These are phyloP conservation scores for Aurifilum marmelostoma DNA, from an alignment of 2,329 filamentous ascomycete genomes.

Conservation along the genomic window DNA sequence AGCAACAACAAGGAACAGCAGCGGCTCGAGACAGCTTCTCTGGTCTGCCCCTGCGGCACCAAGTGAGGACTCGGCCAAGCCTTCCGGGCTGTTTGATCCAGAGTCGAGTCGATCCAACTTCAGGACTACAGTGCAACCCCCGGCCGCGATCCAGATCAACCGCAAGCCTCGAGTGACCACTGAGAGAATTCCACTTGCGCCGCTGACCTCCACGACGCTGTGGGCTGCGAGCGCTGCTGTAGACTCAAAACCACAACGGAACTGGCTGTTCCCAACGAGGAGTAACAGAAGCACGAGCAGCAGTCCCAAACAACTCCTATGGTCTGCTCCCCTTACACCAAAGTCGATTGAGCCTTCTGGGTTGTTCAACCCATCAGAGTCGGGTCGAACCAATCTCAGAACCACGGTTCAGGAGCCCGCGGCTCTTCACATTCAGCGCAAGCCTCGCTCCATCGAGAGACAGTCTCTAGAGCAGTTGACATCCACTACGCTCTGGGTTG, in stretches of 20 bases:
- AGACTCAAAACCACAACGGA: constrained; percentile 26
- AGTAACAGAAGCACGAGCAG: neutral
- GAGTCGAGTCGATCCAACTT: constrained; percentile 33
- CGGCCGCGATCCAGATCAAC: constrained; percentile 39
- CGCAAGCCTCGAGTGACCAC: constrained; percentile 34
- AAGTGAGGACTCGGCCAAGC: constrained; percentile 6
- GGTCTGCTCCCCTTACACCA: constrained; percentile 28
- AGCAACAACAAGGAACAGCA: neutral
- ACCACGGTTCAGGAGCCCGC: constrained; percentile 39
- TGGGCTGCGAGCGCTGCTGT: constrained; percentile 31
- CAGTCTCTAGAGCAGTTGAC: constrained; percentile 35
- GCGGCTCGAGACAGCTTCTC: constrained; percentile 36
- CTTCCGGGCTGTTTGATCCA: constrained; percentile 35
- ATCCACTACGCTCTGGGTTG: constrained; percentile 37
- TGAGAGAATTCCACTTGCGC: constrained; percentile 35
- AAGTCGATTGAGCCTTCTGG: constrained; percentile 26
- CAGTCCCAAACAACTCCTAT: constrained; percentile 37
- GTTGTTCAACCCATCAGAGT: constrained; percentile 33
- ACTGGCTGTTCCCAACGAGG: constrained; percentile 35
- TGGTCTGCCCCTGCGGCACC: constrained; percentile 30
- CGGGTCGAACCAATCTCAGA: constrained; percentile 34
- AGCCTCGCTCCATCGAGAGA: constrained; percentile 33
- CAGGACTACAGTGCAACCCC: constrained; percentile 37
- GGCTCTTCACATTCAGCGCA: constrained; percentile 37
- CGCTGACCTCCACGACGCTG: constrained; percentile 35